Conservation (phyloP, 192 early-diverging fungal genomes). For the Gonapodya sp. region DNA sequence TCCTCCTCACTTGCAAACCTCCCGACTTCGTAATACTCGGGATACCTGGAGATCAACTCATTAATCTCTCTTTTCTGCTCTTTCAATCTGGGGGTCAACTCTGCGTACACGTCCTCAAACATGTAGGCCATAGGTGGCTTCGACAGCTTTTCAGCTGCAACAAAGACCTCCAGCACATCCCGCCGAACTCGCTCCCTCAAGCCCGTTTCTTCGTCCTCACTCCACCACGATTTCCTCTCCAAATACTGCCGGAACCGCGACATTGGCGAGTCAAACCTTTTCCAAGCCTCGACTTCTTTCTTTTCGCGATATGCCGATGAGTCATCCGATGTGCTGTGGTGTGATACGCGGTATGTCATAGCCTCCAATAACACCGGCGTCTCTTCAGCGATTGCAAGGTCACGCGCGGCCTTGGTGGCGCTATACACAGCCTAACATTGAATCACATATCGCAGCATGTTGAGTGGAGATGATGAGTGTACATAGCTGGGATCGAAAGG, state of each 20-base stretch:
- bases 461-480: not conserved
- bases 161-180: conserved; percentile 71
- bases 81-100: conserved; percentile 62
- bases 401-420: conserved; percentile 72
- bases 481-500: not conserved
- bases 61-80: conserved; percentile 73
- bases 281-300: conserved; percentile 85
- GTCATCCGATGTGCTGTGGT: conserved; percentile 97
- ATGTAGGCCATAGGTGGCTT: conserved; percentile 75
- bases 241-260: conserved; percentile 84
- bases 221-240: conserved; percentile 77
- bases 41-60: conserved; percentile 69
- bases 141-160: conserved; percentile 62
- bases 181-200: conserved; percentile 50
- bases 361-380: conserved; percentile 92
- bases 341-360: conserved; percentile 94
- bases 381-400: conserved; percentile 68
- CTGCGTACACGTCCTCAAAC: conserved; percentile 93
- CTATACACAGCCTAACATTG: conserved; percentile 77
- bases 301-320: conserved; percentile 89
- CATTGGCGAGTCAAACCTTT: conserved; percentile 78
- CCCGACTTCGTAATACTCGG: conserved; percentile 58
- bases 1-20: conserved; percentile 1
- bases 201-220: conserved; percentile 54
- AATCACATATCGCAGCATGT: not conserved